phyloP scores from a whole-genome alignment of 257 asterid species.

The Oldenlandia corymbosa region DNA sequence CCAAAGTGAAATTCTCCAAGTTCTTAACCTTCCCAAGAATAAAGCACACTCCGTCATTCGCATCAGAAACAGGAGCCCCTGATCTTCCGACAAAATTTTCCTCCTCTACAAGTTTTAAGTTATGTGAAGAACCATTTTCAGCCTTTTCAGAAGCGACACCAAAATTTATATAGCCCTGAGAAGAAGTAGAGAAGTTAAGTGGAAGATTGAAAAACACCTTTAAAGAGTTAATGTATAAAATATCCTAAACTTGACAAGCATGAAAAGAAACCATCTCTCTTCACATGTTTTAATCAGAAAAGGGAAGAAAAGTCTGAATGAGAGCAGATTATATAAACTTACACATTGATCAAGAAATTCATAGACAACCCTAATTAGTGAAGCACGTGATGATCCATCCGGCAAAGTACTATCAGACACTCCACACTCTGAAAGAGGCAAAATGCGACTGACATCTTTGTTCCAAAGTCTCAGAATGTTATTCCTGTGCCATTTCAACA shows the following conservation, averaged over 20 bases:
- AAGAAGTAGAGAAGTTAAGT: constrained; percentile 17
- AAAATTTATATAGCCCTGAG: constrained; percentile 89
- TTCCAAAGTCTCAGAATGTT: constrained; percentile 80
- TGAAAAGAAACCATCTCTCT: constrained; percentile 7
- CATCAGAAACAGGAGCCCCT: constrained; percentile 43
- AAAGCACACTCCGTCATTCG: constrained; percentile 65
- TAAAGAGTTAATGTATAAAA: background rate
- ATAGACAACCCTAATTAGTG: constrained; percentile 69
- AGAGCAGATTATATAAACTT: constrained; percentile 30
- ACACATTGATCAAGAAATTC: constrained; percentile 86
- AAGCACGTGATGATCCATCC: constrained; percentile 53
- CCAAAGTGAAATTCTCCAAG: constrained; percentile 34
- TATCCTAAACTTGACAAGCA: constrained; percentile 9
- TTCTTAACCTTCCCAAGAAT: constrained; percentile 50
- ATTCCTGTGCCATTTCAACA: constrained; percentile 59
- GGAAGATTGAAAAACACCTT: constrained; percentile 5
- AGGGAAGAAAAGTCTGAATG: constrained; percentile 2
- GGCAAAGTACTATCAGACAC: constrained; percentile 45
- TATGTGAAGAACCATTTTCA: constrained; percentile 43
- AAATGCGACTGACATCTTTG: constrained; percentile 82
- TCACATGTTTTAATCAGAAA: constrained; percentile 14
- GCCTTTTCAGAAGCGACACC: constrained; percentile 72
- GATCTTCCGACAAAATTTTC: constrained; percentile 45
- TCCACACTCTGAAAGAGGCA: constrained; percentile 75
- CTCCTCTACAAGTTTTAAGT: constrained; percentile 48